These are phyloP conservation scores for Rhizopogon salebrosus DNA, from an alignment of 768 basidiomycete genomes.

Conservation along the genomic window DNA sequence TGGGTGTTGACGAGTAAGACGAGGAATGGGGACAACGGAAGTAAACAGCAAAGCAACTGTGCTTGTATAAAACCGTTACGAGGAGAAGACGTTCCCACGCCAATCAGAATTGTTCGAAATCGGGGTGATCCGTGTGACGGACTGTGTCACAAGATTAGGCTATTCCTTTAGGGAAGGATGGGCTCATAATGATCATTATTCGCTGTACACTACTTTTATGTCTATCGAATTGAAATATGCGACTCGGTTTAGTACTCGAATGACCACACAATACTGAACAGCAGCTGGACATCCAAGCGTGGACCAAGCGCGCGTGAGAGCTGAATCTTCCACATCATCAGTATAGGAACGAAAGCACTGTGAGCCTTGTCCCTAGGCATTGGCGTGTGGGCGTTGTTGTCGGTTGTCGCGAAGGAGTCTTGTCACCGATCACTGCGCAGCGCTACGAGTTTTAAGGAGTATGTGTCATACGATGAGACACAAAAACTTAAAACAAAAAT, in stretches of 20 bases:
- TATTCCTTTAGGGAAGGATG: neutral
- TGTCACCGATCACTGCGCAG: too few species aligned
- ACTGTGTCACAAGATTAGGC: too few species aligned
- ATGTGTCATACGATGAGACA: too few species aligned
- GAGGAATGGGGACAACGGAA: slow-evolving; percentile 16
- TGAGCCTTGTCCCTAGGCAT: slow-evolving; percentile 74
- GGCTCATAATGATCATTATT: too few species aligned
- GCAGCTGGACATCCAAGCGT: slow-evolving; percentile 68
- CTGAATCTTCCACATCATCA: slow-evolving; percentile 65
- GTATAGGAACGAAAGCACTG: slow-evolving; percentile 76
- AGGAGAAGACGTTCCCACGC: slow-evolving; percentile 6
- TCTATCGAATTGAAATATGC: slow-evolving; percentile 27
- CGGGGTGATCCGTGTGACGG: too few species aligned
- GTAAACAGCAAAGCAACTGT: slow-evolving; percentile 22
- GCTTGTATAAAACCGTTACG: slow-evolving; percentile 5
- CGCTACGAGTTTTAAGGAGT: too few species aligned
- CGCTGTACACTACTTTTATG: too few species aligned
- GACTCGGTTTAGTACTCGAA: slow-evolving; percentile 76
- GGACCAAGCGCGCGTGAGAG: slow-evolving; percentile 46
- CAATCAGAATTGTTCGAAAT: neutral
- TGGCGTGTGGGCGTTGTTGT: slow-evolving; percentile 46
- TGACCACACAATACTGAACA: slow-evolving; percentile 43
- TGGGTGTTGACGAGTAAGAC: slow-evolving; percentile 7
- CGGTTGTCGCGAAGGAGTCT: too few species aligned
- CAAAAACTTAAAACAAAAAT: neutral